phyloP scores from a whole-genome alignment of 495 filamentous ascomycete species.

The Acidomyces sp. region DNA sequence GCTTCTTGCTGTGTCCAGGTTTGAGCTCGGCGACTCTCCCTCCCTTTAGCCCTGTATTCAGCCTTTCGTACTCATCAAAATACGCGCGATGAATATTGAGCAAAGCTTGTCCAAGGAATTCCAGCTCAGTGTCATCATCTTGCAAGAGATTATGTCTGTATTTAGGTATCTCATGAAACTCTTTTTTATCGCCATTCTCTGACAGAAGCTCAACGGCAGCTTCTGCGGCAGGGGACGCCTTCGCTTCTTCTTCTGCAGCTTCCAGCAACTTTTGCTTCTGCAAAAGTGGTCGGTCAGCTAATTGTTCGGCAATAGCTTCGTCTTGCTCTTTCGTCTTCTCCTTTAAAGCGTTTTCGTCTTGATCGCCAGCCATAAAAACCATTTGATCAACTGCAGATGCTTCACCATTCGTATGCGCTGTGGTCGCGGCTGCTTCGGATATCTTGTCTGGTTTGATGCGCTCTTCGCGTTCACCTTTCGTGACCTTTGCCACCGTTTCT shows the following conservation, averaged over 20 bases:
- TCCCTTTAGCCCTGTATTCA: constrained; percentile 36
- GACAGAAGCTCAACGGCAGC: constrained; percentile 33
- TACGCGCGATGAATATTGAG: constrained; percentile 62
- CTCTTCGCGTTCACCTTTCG: not conserved
- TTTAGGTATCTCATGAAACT: constrained; percentile 32
- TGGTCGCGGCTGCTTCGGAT: constrained; percentile 12
- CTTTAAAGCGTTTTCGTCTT: constrained; percentile 55
- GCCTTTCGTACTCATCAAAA: constrained; percentile 64
- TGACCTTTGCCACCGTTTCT: not conserved
- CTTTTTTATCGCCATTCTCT: constrained; percentile 28
- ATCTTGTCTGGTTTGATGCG: not conserved
- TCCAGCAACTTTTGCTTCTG: constrained; percentile 82
- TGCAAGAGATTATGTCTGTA: constrained; percentile 66
- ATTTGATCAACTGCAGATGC: constrained; percentile 59
- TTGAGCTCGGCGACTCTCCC: constrained; percentile 47
- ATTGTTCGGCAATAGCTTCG: constrained; percentile 73
- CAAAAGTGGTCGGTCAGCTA: constrained; percentile 73
- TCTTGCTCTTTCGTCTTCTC: constrained; percentile 71
- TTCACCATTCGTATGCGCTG: constrained; percentile 23
- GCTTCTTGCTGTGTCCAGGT: constrained; percentile 39
- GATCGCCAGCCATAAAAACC: constrained; percentile 60
- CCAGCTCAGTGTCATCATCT: constrained; percentile 72
- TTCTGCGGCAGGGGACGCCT: constrained; percentile 19
- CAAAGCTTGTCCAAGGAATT: constrained; percentile 58
- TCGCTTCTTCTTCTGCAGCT: constrained; percentile 47